Conservation (phyloP, 1,284 basidiomycete species). For the Lentinus polychrous region DNA sequence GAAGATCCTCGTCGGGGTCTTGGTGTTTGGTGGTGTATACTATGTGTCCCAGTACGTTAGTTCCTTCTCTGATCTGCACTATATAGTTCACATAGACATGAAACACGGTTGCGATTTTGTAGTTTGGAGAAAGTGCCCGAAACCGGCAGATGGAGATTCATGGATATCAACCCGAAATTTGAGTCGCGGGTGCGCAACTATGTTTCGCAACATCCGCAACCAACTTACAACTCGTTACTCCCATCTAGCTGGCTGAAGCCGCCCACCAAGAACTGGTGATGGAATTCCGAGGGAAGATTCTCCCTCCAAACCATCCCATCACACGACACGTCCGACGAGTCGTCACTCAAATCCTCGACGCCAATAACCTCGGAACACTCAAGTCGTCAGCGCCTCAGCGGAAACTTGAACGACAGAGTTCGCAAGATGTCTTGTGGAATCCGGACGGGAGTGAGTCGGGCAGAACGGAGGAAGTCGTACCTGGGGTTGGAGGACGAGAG, state of each 20-base stretch:
- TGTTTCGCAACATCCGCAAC: not conserved
- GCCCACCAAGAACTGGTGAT: slow-evolving; percentile 45
- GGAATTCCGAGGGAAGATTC: slow-evolving; percentile 51
- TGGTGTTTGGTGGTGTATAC: slow-evolving; percentile 40
- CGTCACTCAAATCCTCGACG: slow-evolving; percentile 65
- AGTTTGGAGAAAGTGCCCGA: slow-evolving; percentile 79
- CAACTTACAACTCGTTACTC: not conserved
- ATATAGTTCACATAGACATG: not conserved
- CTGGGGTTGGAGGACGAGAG: slow-evolving; percentile 32
- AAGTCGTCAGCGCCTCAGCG: slow-evolving; percentile 2
- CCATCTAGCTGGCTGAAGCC: slow-evolving; percentile 40
- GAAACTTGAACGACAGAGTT: slow-evolving; percentile 1
- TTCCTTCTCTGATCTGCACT: not conserved
- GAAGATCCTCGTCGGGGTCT: slow-evolving; percentile 18
- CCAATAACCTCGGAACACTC: slow-evolving; percentile 64
- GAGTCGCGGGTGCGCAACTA: slow-evolving; percentile 42
- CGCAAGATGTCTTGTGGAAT: slow-evolving; percentile 15
- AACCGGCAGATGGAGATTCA: slow-evolving; percentile 82
- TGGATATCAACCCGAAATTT: slow-evolving; percentile 57
- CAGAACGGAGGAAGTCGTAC: slow-evolving; percentile 14
- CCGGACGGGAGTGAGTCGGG: slow-evolving; percentile 13
- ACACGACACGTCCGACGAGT: slow-evolving; percentile 65
- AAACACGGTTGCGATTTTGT: not conserved
- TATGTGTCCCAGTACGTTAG: slow-evolving; percentile 52
- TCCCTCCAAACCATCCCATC: slow-evolving; percentile 66